Evolutionary conservation across 1,284 basidiomycete species (phyloP).

Genomic region (Athelia psychrophila): DNA sequence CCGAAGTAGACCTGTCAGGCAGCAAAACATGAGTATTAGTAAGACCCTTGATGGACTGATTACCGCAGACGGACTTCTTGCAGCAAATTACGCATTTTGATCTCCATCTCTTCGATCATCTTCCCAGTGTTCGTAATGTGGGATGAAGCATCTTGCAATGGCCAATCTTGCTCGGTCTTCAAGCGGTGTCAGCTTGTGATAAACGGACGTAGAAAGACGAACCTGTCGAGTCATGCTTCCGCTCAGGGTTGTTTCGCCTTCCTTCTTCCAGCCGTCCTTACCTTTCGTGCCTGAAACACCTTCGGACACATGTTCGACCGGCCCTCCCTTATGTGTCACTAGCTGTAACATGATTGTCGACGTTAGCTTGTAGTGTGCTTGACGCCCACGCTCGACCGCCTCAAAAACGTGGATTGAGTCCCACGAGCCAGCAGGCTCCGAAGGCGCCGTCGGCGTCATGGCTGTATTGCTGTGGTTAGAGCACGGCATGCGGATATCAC

Average conservation of each 20-base stretch:
- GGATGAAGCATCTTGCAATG: conserved; percentile 72
- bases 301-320: conserved; percentile 33
- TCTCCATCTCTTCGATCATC: conserved; percentile 98
- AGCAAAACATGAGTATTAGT: background rate
- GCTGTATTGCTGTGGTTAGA: conserved; percentile 34
- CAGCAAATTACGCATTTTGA: conserved; percentile 95
- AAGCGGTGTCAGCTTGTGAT: conserved; percentile 4
- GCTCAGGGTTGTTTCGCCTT: conserved; percentile 82
- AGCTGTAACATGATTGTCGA: conserved; percentile 98
- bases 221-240: conserved; percentile 98
- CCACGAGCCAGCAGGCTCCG: conserved; percentile 84
- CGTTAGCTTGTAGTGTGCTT: conserved; percentile 96
- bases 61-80: conserved; percentile 60
- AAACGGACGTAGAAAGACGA: conserved; percentile 21
- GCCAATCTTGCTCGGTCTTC: conserved; percentile 83
- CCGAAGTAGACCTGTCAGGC: conserved; percentile 86
- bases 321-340: conserved; percentile 51
- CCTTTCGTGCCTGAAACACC: conserved; percentile 34
- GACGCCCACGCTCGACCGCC: conserved; percentile 82
- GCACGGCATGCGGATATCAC: background rate
- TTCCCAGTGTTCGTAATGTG: conserved; percentile 93
- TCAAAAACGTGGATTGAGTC: conserved; percentile 99
- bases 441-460: conserved; percentile 49
- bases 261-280: conserved; percentile 48
- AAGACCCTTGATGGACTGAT: conserved; percentile 1